These are phyloP conservation scores for Calycina marina DNA, from an alignment of 2,329 filamentous ascomycete genomes.

Conservation along the genomic window DNA sequence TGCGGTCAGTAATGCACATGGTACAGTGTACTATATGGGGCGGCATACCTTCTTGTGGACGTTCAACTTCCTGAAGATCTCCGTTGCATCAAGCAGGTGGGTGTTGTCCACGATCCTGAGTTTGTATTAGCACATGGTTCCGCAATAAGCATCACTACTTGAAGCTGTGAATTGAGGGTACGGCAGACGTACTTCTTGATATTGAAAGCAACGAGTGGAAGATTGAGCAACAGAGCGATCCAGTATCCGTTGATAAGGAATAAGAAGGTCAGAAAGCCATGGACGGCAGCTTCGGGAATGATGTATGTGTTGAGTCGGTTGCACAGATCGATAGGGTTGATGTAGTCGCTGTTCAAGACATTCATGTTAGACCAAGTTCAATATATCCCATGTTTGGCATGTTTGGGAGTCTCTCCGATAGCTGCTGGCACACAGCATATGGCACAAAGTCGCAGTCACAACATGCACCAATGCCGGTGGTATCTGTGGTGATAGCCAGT, in stretches of 20 bases:
- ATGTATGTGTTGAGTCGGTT: slow-evolving; percentile 99
- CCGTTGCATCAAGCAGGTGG: slow-evolving; percentile 90
- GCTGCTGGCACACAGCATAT: too few relatives aligned
- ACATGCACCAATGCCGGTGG: too few relatives aligned
- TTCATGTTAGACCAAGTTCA: slow-evolving; percentile 16
- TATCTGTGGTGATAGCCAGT: neutral
- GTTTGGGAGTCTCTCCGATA: too few relatives aligned
- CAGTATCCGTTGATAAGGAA: slow-evolving; percentile 99
- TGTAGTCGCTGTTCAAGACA: slow-evolving; percentile 81
- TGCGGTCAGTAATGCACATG: slow-evolving; percentile 1
- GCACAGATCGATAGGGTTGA: slow-evolving; percentile 99
- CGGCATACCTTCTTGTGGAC: slow-evolving; percentile 84
- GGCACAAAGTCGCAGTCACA: too few relatives aligned
- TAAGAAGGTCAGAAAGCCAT: slow-evolving; percentile 85
- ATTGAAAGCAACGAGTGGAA: slow-evolving; percentile 87
- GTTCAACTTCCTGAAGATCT: slow-evolving; percentile 98
- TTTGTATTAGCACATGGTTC: too few relatives aligned
- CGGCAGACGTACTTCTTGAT: slow-evolving; percentile 76
- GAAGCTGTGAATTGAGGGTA: too few relatives aligned
- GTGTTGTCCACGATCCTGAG: slow-evolving; percentile 92
- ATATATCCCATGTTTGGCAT: too few relatives aligned
- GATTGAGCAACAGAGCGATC: slow-evolving; percentile 80
- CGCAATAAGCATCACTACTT: too few relatives aligned
- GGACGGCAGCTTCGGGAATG: slow-evolving; percentile 92
- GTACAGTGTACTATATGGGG: neutral